Conservation (phyloP, 1,284 basidiomycete genomes). For the Rhodotorula sp. region DNA sequence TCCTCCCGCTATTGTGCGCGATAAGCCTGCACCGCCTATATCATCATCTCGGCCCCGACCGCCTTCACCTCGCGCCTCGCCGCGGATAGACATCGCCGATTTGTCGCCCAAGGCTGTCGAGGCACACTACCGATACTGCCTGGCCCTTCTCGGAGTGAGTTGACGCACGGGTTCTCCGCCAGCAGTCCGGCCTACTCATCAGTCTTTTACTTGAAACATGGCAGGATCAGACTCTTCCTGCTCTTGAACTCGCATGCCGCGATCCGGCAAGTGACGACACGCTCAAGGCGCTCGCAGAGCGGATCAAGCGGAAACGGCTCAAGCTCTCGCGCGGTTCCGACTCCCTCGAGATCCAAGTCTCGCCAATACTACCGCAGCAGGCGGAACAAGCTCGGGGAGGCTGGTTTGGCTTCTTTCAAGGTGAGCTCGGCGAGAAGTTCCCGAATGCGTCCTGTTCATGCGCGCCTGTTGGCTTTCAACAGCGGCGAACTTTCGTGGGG, state of each 20-base stretch:
- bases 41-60: not conserved
- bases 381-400: too few relatives aligned
- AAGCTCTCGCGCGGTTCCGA: conserved; percentile 26
- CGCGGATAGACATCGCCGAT: conserved; percentile 10
- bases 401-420: too few relatives aligned
- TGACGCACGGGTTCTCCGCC: too few relatives aligned
- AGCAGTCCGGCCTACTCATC: too few relatives aligned
- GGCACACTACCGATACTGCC: conserved; percentile 5
- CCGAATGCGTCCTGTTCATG: too few relatives aligned
- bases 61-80: not conserved
- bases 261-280: not conserved
- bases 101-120: not conserved
- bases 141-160: conserved; percentile 16
- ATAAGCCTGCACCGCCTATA: not conserved
- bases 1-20: not conserved
- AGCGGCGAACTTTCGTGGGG: too few relatives aligned
- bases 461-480: too few relatives aligned
- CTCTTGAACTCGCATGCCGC: conserved; percentile 5
- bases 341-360: not conserved
- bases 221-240: conserved; percentile 20
- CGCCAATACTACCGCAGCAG: too few relatives aligned
- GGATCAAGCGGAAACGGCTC: conserved; percentile 28
- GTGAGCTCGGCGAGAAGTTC: too few relatives aligned
- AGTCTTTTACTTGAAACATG: too few relatives aligned
- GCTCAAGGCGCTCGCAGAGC: conserved; percentile 22